These are phyloP conservation scores for Davidsoniella virescens DNA, from an alignment of 2,329 filamentous ascomycete genomes.

Conservation along the genomic window DNA sequence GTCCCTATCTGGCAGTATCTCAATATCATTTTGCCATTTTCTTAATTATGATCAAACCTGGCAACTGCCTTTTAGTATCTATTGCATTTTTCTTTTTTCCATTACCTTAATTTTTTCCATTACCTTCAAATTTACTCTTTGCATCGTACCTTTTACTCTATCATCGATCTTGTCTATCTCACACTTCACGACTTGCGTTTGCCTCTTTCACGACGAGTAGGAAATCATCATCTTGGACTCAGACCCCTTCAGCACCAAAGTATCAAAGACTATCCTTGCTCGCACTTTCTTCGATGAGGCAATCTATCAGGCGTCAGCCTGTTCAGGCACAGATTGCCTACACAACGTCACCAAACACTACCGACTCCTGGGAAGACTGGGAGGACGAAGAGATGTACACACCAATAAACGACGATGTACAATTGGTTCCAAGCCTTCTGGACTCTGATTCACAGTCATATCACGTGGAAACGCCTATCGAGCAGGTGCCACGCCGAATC, in stretches of 20 bases:
- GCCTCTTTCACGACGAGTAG: no score
- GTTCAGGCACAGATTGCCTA: not conserved
- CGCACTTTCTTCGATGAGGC: not conserved
- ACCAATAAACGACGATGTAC: conserved; percentile 22
- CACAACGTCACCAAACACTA: not conserved
- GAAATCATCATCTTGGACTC: no score
- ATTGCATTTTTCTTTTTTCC: not conserved
- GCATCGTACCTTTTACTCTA: not conserved
- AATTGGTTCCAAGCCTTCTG: conserved; percentile 16
- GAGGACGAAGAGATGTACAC: conserved; percentile 25
- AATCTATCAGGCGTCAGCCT: not conserved
- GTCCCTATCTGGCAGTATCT: not conserved
- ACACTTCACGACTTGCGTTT: not conserved
- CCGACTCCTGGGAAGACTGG: conserved; percentile 36
- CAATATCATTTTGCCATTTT: not conserved
- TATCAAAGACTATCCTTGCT: no score
- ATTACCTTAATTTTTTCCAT: not conserved
- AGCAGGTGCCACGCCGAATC: conserved; percentile 5
- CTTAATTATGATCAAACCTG: no score
- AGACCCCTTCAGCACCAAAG: no score
- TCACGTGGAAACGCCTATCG: not conserved
- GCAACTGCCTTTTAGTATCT: not conserved
- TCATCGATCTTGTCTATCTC: not conserved
- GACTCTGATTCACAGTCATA: not conserved
- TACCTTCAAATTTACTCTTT: not conserved